Conservation (phyloP, 306 rosid species). For the Fragaria nilgerrensis region DNA sequence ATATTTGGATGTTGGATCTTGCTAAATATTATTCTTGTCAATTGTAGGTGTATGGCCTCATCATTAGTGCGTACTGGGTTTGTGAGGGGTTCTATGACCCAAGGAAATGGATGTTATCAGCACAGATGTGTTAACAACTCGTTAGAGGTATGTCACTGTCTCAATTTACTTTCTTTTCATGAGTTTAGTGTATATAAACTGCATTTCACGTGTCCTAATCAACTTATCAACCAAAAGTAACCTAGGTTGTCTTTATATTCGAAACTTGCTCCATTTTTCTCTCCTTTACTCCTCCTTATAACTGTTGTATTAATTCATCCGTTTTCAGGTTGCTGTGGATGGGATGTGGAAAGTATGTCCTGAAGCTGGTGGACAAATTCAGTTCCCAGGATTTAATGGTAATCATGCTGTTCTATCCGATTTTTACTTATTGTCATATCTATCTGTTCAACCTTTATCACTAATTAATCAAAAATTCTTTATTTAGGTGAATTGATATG, state of each 20-base stretch:
- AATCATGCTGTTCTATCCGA: conserved; percentile 20
- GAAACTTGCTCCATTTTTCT: neutral
- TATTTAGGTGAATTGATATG: conserved; percentile 74
- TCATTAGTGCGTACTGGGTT: conserved; percentile 92
- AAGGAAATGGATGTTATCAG: conserved; percentile 97
- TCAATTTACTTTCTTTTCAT: conserved; percentile 6
- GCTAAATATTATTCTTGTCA: conserved; percentile 29
- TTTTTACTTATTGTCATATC: neutral
- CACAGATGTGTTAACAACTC: conserved; percentile 75
- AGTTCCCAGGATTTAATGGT: conserved; percentile 87
- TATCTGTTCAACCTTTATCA: conserved; percentile 9
- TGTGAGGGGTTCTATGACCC: conserved; percentile 82
- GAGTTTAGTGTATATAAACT: conserved; percentile 12
- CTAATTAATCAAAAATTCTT: conserved; percentile 12
- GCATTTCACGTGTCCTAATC: neutral
- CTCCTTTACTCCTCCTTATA: conserved; percentile 4
- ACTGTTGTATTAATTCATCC: neutral
- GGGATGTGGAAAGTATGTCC: conserved; percentile 89
- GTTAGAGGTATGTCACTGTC: conserved; percentile 62
- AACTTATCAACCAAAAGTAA: neutral
- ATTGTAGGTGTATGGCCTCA: conserved; percentile 88
- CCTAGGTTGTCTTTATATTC: neutral
- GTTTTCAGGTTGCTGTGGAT: conserved; percentile 83
- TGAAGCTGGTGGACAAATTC: conserved; percentile 77
- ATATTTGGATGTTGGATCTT: conserved; percentile 8